Base-by-base conservation (phyloP, 2,329 filamentous ascomycete genomes). In the Pyricularia sp. region DNA sequence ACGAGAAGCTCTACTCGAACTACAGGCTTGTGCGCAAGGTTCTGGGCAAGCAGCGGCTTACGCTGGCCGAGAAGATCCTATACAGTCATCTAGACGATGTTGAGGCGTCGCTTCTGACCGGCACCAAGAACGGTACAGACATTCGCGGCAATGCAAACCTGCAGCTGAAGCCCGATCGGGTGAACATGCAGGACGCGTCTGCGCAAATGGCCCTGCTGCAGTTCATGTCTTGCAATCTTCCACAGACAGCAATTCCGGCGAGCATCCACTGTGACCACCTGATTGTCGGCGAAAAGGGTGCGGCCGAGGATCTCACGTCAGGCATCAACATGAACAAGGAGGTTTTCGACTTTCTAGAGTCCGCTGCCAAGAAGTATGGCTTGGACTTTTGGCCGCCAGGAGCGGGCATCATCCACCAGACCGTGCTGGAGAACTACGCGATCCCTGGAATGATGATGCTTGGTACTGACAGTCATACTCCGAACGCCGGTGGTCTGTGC, bases 231-330 rank as follows among this genome's bases (percentile, higher is more conserved):
- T 99, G 95, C 80, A 92, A 93, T 69, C 85, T 99, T 68, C 91
- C 91, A 31, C 88, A 88, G 70, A 97, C 95, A 2, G 94, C 94
- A 11, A 94, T 99, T 66, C 95, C 95, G 12, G 94, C 95, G 66
- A 97, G 94, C 79, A 97, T 98, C 74, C 95, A 99, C 83, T 99
- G 95, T 81, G 95, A 99, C 82, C 95, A 99, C 80, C 90, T 99
- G 89, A 98, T 99, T 81, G 94, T 98, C 33, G 95, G 94, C 69
- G 90, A 96, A 80, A 91, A 90, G 77, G 95, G 95, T 70, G 95
- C 94, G 50, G 90, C 94, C 75, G 86, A 88, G 28, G 95, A 99
- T 81, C 81, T 99, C 71, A 87, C 90, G 31, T 88, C 90, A 36
- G 95, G 93, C 61, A 96, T 99, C 71, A 85, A 90, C 79, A 91